Evolutionary conservation across 2,329 filamentous ascomycete genomes (phyloP).

Genomic region (Verticillium zaregamsianum): DNA sequence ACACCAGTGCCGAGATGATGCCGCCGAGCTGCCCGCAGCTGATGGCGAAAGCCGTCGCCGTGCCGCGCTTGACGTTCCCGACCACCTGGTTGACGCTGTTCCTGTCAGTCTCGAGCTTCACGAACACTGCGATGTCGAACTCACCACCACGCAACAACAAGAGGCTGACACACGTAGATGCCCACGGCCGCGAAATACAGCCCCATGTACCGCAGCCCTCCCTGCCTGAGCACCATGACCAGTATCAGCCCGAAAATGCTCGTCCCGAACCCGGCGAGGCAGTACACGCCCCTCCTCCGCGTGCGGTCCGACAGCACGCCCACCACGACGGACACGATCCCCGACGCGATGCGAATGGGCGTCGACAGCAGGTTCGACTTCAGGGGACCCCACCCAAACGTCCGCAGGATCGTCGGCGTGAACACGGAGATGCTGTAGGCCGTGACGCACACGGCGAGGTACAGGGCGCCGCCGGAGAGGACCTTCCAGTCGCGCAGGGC

Average conservation of each 20-base stretch:
- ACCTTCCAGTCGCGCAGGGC: conserved; percentile 46
- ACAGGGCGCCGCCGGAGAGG: conserved; percentile 34
- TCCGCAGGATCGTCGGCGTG: conserved; percentile 27
- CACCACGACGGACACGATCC: conserved; percentile 24
- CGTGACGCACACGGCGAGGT: conserved; percentile 20
- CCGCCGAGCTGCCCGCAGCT: conserved; percentile 38
- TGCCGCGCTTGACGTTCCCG: conserved; percentile 41
- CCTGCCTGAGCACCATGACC: conserved; percentile 28
- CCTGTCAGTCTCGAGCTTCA: not conserved
- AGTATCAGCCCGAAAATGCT: conserved; percentile 27
- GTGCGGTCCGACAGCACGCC: conserved; percentile 19
- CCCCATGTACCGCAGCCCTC: conserved; percentile 28
- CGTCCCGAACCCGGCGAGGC: conserved; percentile 15
- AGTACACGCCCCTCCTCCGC: conserved; percentile 18
- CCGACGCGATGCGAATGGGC: conserved; percentile 22
- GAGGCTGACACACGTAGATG: conserved; percentile 24
- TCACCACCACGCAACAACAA: conserved; percentile 38
- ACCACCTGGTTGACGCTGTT: conserved; percentile 36
- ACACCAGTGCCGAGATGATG: conserved; percentile 20
- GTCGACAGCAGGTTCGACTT: conserved; percentile 26
- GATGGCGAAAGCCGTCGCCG: conserved; percentile 40
- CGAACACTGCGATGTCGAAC: not conserved
- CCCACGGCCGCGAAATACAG: conserved; percentile 12
- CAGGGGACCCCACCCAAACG: conserved; percentile 23
- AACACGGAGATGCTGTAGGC: conserved; percentile 27